These are phyloP conservation scores for Fusarium sterilihyphosum DNA, from an alignment of 2,329 filamentous ascomycete species.

Conservation along the genomic window DNA sequence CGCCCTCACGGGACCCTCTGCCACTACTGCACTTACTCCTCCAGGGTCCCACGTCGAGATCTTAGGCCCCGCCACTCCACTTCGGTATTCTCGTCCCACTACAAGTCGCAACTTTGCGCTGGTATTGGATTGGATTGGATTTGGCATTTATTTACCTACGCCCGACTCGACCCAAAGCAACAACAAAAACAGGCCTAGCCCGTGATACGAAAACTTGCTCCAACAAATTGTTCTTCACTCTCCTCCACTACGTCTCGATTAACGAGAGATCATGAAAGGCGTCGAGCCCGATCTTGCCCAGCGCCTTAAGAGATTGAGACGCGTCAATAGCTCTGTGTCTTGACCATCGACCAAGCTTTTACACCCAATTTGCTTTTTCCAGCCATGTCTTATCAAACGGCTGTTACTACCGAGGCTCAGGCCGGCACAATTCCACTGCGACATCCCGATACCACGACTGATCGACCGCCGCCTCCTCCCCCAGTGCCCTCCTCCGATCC, in stretches of 20 bases:
- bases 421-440: constrained; percentile 33
- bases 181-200: constrained; percentile 31
- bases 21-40: constrained; percentile 8
- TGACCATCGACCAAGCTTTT: constrained; percentile 26
- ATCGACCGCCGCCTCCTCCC: constrained; percentile 53
- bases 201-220: constrained; percentile 18
- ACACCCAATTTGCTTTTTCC: background rate
- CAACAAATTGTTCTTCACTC: background rate
- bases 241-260: constrained; percentile 24
- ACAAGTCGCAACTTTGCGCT: constrained; percentile 39
- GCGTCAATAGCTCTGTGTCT: constrained; percentile 39
- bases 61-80: constrained; percentile 34
- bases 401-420: constrained; percentile 36
- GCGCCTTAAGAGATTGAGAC: constrained; percentile 42
- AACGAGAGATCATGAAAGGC: constrained; percentile 44
- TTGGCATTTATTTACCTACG: background rate
- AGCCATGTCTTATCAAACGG: constrained; percentile 41
- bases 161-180: constrained; percentile 18
- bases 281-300: constrained; percentile 37
- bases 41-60: constrained; percentile 39
- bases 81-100: constrained; percentile 37
- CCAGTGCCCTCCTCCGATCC: constrained; percentile 55
- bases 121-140: constrained; percentile 6
- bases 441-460: constrained; percentile 37
- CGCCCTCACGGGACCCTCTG: constrained; percentile 11